These are phyloP conservation scores for Calonectria naviculata DNA, from an alignment of 2,329 filamentous ascomycete species.

Conservation along the genomic window DNA sequence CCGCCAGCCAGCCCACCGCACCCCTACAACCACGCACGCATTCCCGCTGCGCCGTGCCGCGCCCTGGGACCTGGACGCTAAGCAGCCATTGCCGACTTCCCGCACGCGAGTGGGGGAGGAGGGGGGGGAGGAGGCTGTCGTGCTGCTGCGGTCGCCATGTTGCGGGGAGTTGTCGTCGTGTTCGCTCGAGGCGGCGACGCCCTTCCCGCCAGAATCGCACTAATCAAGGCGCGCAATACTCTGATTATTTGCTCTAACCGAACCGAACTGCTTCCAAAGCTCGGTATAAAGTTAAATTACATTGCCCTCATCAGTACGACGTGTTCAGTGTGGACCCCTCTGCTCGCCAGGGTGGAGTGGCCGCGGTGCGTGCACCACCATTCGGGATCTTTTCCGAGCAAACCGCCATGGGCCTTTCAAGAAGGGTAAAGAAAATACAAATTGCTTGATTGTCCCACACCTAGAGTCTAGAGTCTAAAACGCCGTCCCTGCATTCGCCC, in stretches of 20 bases:
- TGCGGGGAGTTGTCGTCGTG: not conserved
- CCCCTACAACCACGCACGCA: not conserved
- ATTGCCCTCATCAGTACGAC: not conserved
- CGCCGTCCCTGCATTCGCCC: not conserved
- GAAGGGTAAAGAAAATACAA: not conserved
- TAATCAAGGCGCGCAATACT: not conserved
- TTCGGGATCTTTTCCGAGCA: not conserved
- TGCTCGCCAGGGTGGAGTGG: not conserved
- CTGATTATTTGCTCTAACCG: not conserved
- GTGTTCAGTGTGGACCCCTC: not conserved
- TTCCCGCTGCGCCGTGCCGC: not conserved
- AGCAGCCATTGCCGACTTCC: not conserved
- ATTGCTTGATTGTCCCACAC: not conserved
- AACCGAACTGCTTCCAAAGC: not conserved
- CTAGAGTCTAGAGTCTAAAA: not conserved
- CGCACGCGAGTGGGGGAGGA: not conserved
- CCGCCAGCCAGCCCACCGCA: not conserved
- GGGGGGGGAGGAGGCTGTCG: not conserved
- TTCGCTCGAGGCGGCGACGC: too few relatives aligned
- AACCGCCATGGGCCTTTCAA: not conserved
- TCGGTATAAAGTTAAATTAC: conserved; percentile 1
- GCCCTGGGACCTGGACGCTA: not conserved
- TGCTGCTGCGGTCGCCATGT: too few relatives aligned
- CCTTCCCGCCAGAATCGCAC: not conserved
- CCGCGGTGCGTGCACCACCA: not conserved